Evolutionary conservation across 495 filamentous ascomycete genomes (phyloP), one percentile per base, ranked within the genome.

Genomic region (Penicillium pancosmium): DNA sequence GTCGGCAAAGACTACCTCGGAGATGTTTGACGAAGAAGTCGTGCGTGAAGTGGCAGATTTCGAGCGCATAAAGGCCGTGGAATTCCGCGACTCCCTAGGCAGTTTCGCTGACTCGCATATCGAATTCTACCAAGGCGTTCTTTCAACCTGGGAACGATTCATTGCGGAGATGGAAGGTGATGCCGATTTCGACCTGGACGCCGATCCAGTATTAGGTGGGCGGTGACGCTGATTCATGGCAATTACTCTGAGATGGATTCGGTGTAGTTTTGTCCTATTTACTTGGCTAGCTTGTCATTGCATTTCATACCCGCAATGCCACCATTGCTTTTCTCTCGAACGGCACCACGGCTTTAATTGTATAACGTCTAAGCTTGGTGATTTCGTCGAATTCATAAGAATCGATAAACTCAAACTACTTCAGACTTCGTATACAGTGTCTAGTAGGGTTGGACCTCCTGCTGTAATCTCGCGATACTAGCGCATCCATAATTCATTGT

Each of bases 21-120:
- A 97, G 66, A 86, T 85, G 66, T 98, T 98, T 61, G 94, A 95
- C 72, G 92, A 97, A 64, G 91, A 97, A 75, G 92, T 96, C 21
- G 86, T 97, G 8, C 88, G 87, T 50, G 94, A 98, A 78, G 90
- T 96, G 2, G 85, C 80, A 13, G 93, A 96, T 70, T 98, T 98
- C 70, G 94, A 98, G 77, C 84, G 92, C 44, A 97, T 98, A 82
- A 98, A 98, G 76, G 85, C 89, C 27, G 80, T 89, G 53, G 94
- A 98, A 79, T 93, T 98, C 72, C 90, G 90, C 65, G 85, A 90
- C 62, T 92, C 92, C 51, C 80, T 98, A 59, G 90, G 90, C 12
- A 84, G 82, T 25, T 76, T 98, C 46, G 92, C 93, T 9, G 90
- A 92, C 63, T 85, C 89, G 47, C 91, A 98, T 68, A 87, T 95